A percentile compares a stretch with the other conserved stretches of the same genome.
Evolutionary conservation across 176 grass and related monocot species (phyloP).

Genomic region (Cymbopogon citratus): DNA sequence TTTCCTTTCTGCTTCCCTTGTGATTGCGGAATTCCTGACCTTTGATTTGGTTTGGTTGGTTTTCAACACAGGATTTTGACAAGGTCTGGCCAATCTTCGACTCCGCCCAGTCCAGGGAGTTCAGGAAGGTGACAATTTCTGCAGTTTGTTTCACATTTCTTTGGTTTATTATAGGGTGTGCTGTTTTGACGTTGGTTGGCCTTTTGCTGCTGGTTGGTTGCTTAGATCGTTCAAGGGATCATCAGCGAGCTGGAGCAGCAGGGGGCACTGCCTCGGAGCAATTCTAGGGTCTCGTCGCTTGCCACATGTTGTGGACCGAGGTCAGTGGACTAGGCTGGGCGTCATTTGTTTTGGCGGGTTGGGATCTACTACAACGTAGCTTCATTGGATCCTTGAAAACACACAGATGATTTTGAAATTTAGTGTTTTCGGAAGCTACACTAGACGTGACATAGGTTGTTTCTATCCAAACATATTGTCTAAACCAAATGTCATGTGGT

Average conservation of each 20-base stretch:
- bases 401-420: not conserved
- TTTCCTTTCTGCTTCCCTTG: not conserved
- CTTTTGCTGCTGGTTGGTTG: not conserved
- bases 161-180: not conserved
- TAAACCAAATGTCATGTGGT: not conserved
- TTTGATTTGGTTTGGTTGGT: slow-evolving; percentile 12
- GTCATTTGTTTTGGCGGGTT: not conserved
- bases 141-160: slow-evolving; percentile 1
- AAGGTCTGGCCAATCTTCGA: slow-evolving; percentile 98
- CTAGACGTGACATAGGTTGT: not conserved
- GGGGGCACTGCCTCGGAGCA: slow-evolving; percentile 87
- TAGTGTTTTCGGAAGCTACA: slow-evolving; percentile 18
- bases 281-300: slow-evolving; percentile 96
- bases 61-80: slow-evolving; percentile 74
- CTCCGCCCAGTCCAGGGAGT: slow-evolving; percentile 90
- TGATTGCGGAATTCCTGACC: not conserved
- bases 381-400: slow-evolving; percentile 16
- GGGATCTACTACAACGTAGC: slow-evolving; percentile 11
- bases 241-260: slow-evolving; percentile 99
- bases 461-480: slow-evolving; percentile 2
- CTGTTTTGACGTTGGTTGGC: not conserved
- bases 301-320: slow-evolving; percentile 95
- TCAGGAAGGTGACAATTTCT: slow-evolving; percentile 73
- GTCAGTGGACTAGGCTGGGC: slow-evolving; percentile 34
- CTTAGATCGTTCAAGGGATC: slow-evolving; percentile 97